Conservation (phyloP, 768 basidiomycete genomes). For the Rickenella mellea region DNA sequence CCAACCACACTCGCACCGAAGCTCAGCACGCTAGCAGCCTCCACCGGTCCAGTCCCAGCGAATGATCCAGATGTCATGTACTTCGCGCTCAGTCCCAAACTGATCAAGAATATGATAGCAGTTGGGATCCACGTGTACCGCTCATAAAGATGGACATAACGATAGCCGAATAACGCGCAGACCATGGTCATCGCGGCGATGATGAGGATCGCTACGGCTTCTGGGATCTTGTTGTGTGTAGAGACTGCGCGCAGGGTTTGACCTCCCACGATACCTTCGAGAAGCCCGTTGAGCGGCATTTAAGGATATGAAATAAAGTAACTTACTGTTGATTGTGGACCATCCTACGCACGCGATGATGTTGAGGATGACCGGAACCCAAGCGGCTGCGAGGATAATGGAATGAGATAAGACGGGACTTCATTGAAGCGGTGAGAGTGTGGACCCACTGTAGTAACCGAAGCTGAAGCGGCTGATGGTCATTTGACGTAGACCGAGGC, state of each 20-base stretch:
- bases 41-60: constrained; percentile 18
- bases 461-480: constrained; percentile 30
- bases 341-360: constrained; percentile 34
- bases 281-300: constrained; percentile 22
- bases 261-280: constrained; percentile 20
- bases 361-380: constrained; percentile 26
- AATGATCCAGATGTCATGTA: constrained; percentile 17
- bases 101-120: constrained; percentile 27
- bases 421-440: background rate
- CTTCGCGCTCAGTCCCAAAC: constrained; percentile 20
- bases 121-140: constrained; percentile 32
- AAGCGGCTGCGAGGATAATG: constrained; percentile 5
- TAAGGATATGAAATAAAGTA: constrained; percentile 13
- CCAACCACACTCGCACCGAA: constrained; percentile 26
- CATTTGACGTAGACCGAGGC: constrained; percentile 33
- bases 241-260: constrained; percentile 14
- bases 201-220: constrained; percentile 32
- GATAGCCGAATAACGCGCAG: constrained; percentile 31
- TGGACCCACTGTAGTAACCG: constrained; percentile 24
- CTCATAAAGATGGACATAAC: constrained; percentile 31
- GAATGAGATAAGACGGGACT: constrained; percentile 5
- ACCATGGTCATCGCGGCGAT: constrained; percentile 30
- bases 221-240: constrained; percentile 18
- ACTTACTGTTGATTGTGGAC: constrained; percentile 24
- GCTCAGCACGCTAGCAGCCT: constrained; percentile 25